Percentiles rank a stretch among this genome's conserved stretches.
Evolutionary conservation across 1,139 yeast genomes (phyloP).

Genomic region (Pichia sp.): DNA sequence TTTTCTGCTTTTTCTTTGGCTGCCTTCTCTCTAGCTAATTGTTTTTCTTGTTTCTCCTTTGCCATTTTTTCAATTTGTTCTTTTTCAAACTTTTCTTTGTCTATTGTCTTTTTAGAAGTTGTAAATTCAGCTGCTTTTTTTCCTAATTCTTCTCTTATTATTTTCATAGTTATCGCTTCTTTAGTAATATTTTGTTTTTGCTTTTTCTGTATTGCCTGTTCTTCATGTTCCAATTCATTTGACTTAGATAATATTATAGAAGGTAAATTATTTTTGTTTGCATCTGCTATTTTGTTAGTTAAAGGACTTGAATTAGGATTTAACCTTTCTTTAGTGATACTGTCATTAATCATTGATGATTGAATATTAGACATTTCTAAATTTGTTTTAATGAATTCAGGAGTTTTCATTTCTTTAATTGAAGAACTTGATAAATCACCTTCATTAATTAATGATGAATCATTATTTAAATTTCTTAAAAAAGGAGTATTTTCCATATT

Average conservation of each 20-base stretch:
- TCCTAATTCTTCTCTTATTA: too few relatives aligned
- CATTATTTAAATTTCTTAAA: slow-evolving; percentile 2
- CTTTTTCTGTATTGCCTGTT: too few relatives aligned
- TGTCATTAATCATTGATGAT: not conserved
- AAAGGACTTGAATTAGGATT: not conserved
- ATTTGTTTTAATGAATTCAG: not conserved
- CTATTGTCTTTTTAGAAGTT: not conserved
- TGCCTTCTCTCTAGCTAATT: not conserved
- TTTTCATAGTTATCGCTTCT: too few relatives aligned
- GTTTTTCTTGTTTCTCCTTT: slow-evolving; percentile 1
- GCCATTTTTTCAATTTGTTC: not conserved
- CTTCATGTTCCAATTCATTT: not conserved
- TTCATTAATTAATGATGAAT: slow-evolving; percentile 9
- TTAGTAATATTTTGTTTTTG: too few relatives aligned
- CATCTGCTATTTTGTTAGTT: not conserved
- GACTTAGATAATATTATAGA: not conserved
- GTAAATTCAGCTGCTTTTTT: too few relatives aligned
- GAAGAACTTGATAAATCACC: slow-evolving; percentile 11
- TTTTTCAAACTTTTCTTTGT: not conserved
- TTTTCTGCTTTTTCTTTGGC: slow-evolving; percentile 5
- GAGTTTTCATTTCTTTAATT: slow-evolving; percentile 1
- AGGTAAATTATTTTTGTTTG: not conserved
- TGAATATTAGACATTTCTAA: not conserved
- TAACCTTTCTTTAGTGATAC: not conserved
- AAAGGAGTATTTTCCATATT: not conserved